Conservation (phyloP, 768 basidiomycete genomes). For the Lentinula edodes region DNA sequence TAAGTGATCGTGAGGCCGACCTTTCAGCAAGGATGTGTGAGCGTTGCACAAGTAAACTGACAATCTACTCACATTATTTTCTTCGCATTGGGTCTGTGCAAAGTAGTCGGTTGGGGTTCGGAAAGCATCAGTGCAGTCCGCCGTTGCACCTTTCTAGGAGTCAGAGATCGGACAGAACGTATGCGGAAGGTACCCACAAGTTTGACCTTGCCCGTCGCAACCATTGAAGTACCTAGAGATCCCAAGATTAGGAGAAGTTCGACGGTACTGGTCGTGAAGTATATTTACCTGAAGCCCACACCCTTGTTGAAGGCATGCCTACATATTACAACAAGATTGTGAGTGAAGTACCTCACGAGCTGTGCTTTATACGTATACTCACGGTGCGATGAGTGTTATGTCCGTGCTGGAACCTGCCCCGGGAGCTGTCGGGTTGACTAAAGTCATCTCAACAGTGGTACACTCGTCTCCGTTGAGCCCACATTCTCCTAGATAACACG, state of each 20-base stretch:
- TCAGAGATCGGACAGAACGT: not conserved
- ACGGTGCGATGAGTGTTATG: constrained; percentile 36
- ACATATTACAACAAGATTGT: constrained; percentile 1
- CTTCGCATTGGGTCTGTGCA: constrained; percentile 34
- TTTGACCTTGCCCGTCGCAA: constrained; percentile 35
- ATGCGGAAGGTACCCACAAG: constrained; percentile 25
- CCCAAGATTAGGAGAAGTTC: not conserved
- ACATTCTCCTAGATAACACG: constrained; percentile 21
- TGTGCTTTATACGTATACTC: constrained; percentile 10
- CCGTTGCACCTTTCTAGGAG: constrained; percentile 22
- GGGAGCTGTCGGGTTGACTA: constrained; percentile 24
- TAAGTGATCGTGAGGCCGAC: not conserved
- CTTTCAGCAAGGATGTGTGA: not conserved
- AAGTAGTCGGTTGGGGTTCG: constrained; percentile 24
- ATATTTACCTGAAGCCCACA: constrained; percentile 30
- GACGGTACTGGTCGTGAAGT: not conserved
- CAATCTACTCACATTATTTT: constrained; percentile 25
- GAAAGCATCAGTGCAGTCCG: constrained; percentile 33
- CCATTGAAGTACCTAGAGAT: constrained; percentile 34
- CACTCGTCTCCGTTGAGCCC: constrained; percentile 34
- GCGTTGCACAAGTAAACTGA: not conserved
- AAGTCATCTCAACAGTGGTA: constrained; percentile 30
- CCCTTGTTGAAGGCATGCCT: constrained; percentile 36
- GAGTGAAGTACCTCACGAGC: not conserved
- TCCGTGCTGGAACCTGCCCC: constrained; percentile 29